Base-by-base conservation (phyloP, 2,329 filamentous ascomycete genomes). In the Aspergillus ochraceoroseus region DNA sequence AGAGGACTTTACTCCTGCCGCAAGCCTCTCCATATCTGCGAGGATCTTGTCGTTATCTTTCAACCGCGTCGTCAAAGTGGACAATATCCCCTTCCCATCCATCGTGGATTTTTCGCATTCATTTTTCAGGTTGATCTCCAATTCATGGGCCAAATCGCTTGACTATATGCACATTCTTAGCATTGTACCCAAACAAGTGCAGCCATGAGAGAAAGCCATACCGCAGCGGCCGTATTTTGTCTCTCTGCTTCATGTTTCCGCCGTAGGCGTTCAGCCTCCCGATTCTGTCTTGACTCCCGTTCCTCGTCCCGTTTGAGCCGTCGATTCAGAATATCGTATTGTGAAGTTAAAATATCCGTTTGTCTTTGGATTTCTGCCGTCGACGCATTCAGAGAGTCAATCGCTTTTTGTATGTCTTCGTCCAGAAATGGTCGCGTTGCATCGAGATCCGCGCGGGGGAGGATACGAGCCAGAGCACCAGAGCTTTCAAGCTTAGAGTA, bases 361-460 rank as follows among this genome's bases (percentile, higher is more conserved):
- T 67, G 64, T 46, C 52, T 58, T 18, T 61, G 50, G 26, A 63
- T 59, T 4, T 54, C 53, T 6, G 51, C 52, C 1, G 65, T 68
- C 6, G 65, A 67, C n/a, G 54, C 49, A 34, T 63, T 58, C 22
- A 69, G 52, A 7, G 53, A 55, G 31, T 58, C 49, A 33, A 66
- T 66, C 18, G 65, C 57, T 34, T 33, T 51, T 36, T 49, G 61
- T 29, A 69, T 57, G 32, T 68, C 65, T 14, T 59, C 55, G 35
- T 68, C 66, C 4, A 63, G 52, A 36, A 69, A 49, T n/a, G 64
- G 63, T 48, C 62, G 58, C 11, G 56, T 63, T 31, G 57, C 52
- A 29, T 48, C 40, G 12, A 64, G 41, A 17, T 59, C 54, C 15
- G 52, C 44, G 20, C 55, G 48, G 22, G 49, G 48, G 22, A 63